Evolutionary conservation across 139 green algal genomes (phyloP).

Genomic region (Asterochloris erici): DNA sequence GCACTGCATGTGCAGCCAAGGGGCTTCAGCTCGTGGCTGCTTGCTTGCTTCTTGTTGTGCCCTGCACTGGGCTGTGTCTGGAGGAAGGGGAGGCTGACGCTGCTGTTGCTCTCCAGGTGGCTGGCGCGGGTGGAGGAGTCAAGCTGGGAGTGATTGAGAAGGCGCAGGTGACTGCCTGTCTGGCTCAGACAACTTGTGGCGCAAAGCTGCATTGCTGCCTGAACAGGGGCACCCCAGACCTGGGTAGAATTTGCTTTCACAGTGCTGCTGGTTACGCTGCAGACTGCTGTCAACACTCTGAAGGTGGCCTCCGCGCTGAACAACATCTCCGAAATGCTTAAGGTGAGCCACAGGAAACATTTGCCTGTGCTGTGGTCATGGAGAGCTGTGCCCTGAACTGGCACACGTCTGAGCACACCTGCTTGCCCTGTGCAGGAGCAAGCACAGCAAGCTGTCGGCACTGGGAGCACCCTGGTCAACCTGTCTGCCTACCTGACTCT

Average conservation of each 20-base stretch:
- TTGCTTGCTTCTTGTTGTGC: too few species aligned
- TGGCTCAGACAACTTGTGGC: neutral
- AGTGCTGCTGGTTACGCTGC: constrained; percentile 36
- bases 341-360: constrained; percentile 12
- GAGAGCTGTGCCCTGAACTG: neutral
- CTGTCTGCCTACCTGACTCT: constrained; percentile 74
- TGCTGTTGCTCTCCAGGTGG: too few species aligned
- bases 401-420: too few species aligned
- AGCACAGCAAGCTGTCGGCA: neutral
- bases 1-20: neutral
- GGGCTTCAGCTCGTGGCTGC: too few species aligned
- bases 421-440: neutral
- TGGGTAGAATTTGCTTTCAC: too few species aligned
- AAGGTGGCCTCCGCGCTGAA: constrained; percentile 45
- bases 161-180: neutral
- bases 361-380: neutral
- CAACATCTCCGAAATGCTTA: constrained; percentile 41
- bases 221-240: too few species aligned
- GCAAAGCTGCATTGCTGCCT: too few species aligned
- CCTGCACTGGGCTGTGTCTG: too few species aligned
- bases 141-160: neutral
- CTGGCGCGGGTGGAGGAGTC: neutral
- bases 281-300: constrained; percentile 33
- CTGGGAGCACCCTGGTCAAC: constrained; percentile 55
- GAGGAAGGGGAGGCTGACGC: too few species aligned